Evolutionary conservation across 176 grass and related monocot species (phyloP), one percentile per base, ranked within the genome.

Genomic region (Phragmites australis): DNA sequence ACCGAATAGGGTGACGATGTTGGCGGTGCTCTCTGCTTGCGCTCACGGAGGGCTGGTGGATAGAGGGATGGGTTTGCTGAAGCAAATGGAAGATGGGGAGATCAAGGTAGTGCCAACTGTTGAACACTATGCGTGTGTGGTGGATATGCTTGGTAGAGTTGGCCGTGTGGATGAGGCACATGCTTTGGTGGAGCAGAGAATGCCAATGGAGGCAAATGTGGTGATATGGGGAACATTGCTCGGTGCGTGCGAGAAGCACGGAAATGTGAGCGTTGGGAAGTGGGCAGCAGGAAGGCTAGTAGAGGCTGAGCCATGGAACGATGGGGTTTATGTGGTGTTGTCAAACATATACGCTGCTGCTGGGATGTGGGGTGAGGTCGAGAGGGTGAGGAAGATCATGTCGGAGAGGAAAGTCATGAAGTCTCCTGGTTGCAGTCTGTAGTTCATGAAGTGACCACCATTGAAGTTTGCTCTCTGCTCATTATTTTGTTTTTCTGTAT

Each of bases 91-190:
- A 80, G 50, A 76, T 13, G 71, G 84, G 32, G 77, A 85, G 47
- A 82, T 77, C 46, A 70, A 44, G 72, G 59, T 85, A 50, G 30
- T 31, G 41, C 85, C 87, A 34, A 87, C 77, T 0, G 23, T 79
- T 11, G 68, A 80, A 29, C 81, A 85, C 75, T 90, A 85, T 9
- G 40, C 73, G 2, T 82, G 81, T 49, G 59, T 82, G 44, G 72
- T 87, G 48, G 90, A 93, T 68, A 89, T 87, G 90, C 65, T 93
- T 2, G 72, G 87, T 70, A 89, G 37, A 83, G 32, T 87, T 55
- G 87, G 84, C 7, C 49, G 42, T 29, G 15, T 89, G 81, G 84
- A 77, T 1, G 76, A 93, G 72, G 77, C 66, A 6, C 41, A 45
- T 51, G 76, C 64, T 12, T 39, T 82, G 70, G 84, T 87, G 18